Conservation (phyloP, 257 asterid genomes). For the Lavandula angustifolia region DNA sequence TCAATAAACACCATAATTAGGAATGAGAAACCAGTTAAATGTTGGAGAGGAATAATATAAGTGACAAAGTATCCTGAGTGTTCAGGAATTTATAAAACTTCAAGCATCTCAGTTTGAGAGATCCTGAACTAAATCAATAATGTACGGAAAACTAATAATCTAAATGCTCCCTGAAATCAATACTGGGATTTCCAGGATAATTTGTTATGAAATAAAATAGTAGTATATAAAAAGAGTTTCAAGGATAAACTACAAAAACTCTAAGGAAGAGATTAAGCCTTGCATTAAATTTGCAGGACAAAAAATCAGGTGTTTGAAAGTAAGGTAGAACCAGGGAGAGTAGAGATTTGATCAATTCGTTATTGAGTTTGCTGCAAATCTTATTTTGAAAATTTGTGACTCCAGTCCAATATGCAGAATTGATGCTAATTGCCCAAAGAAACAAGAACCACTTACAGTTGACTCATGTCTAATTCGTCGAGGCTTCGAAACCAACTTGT, state of each 20-base stretch:
- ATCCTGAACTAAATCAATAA: slow-evolving; percentile 3
- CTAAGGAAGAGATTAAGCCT: slow-evolving; percentile 1
- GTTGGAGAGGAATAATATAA: neutral
- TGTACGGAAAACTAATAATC: neutral
- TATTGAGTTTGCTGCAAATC: neutral
- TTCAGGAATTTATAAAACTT: neutral
- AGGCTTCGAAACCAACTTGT: slow-evolving; percentile 71
- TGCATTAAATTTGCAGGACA: slow-evolving; percentile 11
- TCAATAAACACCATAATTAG: neutral
- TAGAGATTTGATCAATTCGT: slow-evolving; percentile 18
- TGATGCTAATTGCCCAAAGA: slow-evolving; percentile 27
- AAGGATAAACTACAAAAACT: slow-evolving; percentile 5
- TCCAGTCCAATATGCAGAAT: slow-evolving; percentile 1
- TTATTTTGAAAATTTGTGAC: neutral
- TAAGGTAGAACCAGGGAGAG: slow-evolving; percentile 14
- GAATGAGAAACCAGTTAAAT: neutral
- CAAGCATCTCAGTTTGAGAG: slow-evolving; percentile 6
- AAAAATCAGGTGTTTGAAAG: neutral
- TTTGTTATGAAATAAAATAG: neutral
- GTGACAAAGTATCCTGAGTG: slow-evolving; percentile 3
- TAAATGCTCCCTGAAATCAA: neutral
- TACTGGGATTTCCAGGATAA: neutral
- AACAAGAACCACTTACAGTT: slow-evolving; percentile 60
- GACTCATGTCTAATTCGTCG: slow-evolving; percentile 83
- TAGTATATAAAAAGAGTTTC: neutral